Conservation (phyloP, 257 asterid genomes). For the Solanum chiquidenum region DNA sequence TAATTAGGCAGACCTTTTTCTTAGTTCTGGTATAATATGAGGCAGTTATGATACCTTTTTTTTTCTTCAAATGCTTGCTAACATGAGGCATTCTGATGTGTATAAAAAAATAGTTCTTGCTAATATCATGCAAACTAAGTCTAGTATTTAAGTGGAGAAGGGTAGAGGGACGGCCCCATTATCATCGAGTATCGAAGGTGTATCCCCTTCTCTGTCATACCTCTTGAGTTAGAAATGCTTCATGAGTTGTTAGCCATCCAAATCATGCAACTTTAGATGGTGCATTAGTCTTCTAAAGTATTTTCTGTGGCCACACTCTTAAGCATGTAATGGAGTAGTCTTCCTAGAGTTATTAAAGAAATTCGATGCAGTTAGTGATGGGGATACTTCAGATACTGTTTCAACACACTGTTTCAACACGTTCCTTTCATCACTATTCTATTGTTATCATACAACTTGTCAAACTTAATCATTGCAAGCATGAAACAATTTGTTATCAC, state of each 20-base stretch:
- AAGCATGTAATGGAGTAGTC: background rate
- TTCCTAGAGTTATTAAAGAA: background rate
- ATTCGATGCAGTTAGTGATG: background rate
- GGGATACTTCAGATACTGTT: background rate
- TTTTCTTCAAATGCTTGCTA: background rate
- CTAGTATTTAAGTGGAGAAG: background rate
- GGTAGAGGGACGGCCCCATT: background rate
- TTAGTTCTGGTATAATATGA: background rate
- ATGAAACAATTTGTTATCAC: background rate
- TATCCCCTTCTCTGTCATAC: background rate
- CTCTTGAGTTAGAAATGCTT: background rate
- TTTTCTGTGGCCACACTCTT: background rate
- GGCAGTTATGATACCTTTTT: background rate
- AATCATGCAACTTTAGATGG: background rate
- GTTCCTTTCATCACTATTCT: background rate
- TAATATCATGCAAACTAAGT: background rate
- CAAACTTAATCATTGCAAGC: background rate
- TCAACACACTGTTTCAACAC: background rate
- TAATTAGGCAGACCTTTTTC: background rate
- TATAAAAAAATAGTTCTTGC: background rate
- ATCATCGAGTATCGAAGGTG: background rate
- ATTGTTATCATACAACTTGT: background rate
- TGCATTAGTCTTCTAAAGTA: background rate
- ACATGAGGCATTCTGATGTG: background rate
- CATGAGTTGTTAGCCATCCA: background rate